Percentiles rank a stretch among this genome's conserved stretches.
These are phyloP conservation scores for Melanopsichium pennsylvanicum DNA, from an alignment of 1,284 basidiomycete species.

Conservation along the genomic window DNA sequence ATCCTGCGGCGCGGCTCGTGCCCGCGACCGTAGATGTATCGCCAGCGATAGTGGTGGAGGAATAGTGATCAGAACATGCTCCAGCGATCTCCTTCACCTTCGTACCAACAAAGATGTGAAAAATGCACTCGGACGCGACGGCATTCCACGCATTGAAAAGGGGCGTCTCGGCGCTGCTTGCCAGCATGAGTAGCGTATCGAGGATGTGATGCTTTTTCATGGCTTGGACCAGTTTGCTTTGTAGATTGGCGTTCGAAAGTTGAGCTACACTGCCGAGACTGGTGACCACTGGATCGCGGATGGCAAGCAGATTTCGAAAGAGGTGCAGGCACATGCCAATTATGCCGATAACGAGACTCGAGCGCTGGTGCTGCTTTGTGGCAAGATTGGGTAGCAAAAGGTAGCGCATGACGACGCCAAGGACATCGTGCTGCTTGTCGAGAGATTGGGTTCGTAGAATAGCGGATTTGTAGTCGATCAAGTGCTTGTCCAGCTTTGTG, in stretches of 20 bases:
- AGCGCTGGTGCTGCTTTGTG: conserved; percentile 55
- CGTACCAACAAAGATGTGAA: conserved; percentile 59
- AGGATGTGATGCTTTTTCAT: conserved; percentile 56
- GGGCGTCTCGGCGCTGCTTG: conserved; percentile 57
- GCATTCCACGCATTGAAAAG: conserved; percentile 60
- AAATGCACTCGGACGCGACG: conserved; percentile 60
- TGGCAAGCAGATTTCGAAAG: conserved; percentile 64
- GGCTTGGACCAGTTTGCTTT: conserved; percentile 55
- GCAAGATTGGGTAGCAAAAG: conserved; percentile 59
- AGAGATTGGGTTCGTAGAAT: conserved; percentile 53
- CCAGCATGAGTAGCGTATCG: conserved; percentile 61
- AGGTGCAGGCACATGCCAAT: conserved; percentile 64
- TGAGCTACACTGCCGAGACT: conserved; percentile 49
- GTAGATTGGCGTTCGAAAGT: conserved; percentile 56
- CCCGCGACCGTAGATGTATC: neutral
- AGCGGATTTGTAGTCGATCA: conserved; percentile 62
- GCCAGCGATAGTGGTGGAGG: neutral
- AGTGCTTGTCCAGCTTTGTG: conserved; percentile 44
- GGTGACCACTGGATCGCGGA: conserved; percentile 57
- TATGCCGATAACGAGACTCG: conserved; percentile 57
- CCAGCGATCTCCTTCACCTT: conserved; percentile 40
- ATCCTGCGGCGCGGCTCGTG: neutral
- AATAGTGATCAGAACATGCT: neutral
- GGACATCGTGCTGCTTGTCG: conserved; percentile 47
- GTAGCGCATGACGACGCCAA: conserved; percentile 54